Conservation (phyloP, 495 filamentous ascomycete genomes). For the Daldinia caldariorum region DNA sequence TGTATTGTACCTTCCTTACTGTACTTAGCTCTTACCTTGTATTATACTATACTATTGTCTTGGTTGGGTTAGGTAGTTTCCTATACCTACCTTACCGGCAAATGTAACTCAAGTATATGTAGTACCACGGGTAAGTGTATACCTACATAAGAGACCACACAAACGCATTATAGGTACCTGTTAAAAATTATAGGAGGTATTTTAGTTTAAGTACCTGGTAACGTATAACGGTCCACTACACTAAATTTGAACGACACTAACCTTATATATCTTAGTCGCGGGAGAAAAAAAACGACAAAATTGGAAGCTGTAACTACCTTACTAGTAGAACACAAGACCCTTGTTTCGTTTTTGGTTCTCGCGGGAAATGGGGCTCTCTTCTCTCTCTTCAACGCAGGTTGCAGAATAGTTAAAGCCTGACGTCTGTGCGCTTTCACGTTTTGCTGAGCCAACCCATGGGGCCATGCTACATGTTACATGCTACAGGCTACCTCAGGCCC, state of each 20-base stretch:
- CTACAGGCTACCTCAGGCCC: slow-evolving; percentile 16
- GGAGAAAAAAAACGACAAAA: slow-evolving; percentile 6
- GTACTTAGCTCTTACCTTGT: neutral
- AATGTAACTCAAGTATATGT: neutral
- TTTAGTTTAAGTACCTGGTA: neutral
- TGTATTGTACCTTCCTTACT: neutral
- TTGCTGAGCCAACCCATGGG: slow-evolving; percentile 32
- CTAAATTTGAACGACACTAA: slow-evolving; percentile 14
- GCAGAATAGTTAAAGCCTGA: slow-evolving; percentile 33
- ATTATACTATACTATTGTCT: slow-evolving; percentile 1
- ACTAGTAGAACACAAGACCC: slow-evolving; percentile 30
- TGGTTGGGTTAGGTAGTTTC: too few species aligned
- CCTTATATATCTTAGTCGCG: slow-evolving; percentile 3
- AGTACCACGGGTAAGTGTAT: neutral
- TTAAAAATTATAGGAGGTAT: neutral
- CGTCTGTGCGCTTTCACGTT: slow-evolving; percentile 46
- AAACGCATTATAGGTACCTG: too few species aligned
- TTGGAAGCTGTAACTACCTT: neutral
- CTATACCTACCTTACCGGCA: neutral
- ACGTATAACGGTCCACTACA: slow-evolving; percentile 1
- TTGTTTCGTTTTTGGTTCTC: slow-evolving; percentile 35
- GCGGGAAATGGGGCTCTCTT: slow-evolving; percentile 46
- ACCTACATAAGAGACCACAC: neutral
- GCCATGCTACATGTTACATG: slow-evolving; percentile 11
- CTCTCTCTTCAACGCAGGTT: slow-evolving; percentile 44